These are phyloP conservation scores for Botrytis pseudocinerea DNA, from an alignment of 2,329 filamentous ascomycete species.

Conservation along the genomic window DNA sequence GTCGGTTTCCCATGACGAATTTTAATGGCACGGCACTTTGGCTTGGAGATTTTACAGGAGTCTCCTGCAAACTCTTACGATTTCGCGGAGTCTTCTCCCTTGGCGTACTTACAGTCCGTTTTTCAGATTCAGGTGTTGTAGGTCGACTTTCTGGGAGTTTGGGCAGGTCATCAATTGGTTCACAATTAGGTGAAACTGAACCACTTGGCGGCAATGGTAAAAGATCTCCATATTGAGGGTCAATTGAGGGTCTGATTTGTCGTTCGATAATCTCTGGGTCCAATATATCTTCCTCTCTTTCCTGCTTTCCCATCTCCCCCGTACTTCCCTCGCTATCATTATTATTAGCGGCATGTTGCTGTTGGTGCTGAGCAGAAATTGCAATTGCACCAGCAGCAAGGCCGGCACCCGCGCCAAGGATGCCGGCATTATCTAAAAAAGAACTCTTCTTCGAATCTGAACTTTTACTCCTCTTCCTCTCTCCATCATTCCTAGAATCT, in stretches of 20 bases:
- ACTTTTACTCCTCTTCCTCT: conserved; percentile 37
- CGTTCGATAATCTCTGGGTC: conserved; percentile 61
- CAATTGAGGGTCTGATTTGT: conserved; percentile 63
- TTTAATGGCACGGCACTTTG: conserved; percentile 58
- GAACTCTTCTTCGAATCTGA: conserved; percentile 48
- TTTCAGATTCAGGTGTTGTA: conserved; percentile 42
- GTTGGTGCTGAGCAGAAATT: conserved; percentile 41
- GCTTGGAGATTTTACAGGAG: conserved; percentile 43
- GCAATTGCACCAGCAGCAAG: conserved; percentile 51
- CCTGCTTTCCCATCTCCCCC: conserved; percentile 22
- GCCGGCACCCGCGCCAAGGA: conserved; percentile 69
- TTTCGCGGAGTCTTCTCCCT: conserved; percentile 32
- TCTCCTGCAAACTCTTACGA: conserved; percentile 36
- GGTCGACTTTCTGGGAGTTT: conserved; percentile 58
- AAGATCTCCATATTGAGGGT: conserved; percentile 65
- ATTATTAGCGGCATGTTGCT: conserved; percentile 41
- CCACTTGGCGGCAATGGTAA: conserved; percentile 63
- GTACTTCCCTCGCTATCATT: conserved; percentile 31
- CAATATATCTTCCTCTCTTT: conserved; percentile 42
- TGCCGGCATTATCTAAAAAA: conserved; percentile 74
- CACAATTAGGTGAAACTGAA: conserved; percentile 50
- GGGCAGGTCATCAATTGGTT: conserved; percentile 48
- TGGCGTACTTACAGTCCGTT: conserved; percentile 25
- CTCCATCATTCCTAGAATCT: conserved; percentile 32
- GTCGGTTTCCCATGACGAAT: conserved; percentile 49